Conservation (phyloP, 2,329 filamentous ascomycete genomes). For the Phaeomoniella chlamydospora region DNA sequence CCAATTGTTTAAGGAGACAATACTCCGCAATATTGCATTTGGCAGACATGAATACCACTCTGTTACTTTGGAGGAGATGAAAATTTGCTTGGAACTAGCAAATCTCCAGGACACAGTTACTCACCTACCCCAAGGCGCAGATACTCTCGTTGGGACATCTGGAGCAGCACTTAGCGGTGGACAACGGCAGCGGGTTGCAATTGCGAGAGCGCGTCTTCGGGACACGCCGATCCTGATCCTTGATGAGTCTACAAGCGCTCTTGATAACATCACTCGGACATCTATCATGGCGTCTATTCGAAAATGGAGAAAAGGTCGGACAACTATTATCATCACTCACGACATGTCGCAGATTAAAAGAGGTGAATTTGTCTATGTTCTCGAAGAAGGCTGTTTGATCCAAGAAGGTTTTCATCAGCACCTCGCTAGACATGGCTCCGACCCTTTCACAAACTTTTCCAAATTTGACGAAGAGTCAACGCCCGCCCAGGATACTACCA, state of each 20-base stretch:
- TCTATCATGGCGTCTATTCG: constrained; percentile 63
- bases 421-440: background rate
- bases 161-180: constrained; percentile 67
- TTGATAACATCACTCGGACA: constrained; percentile 58
- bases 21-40: constrained; percentile 65
- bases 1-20: constrained; percentile 65
- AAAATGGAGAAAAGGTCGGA: constrained; percentile 63
- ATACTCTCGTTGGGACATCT: constrained; percentile 57
- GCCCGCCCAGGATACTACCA: background rate
- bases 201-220: constrained; percentile 64
- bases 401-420: constrained; percentile 48
- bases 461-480: no score
- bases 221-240: constrained; percentile 70
- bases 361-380: constrained; percentile 64
- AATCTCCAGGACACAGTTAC: constrained; percentile 54
- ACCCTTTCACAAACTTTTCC: background rate
- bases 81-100: constrained; percentile 49
- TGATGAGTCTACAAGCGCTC: constrained; percentile 75
- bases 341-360: constrained; percentile 62
- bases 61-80: constrained; percentile 41
- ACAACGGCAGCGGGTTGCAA: constrained; percentile 65
- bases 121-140: constrained; percentile 52
- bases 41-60: constrained; percentile 39
- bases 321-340: constrained; percentile 87
- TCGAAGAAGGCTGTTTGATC: constrained; percentile 55